Percentiles rank a stretch among this genome's conserved stretches.
Conservation (phyloP, 2,329 filamentous ascomycete species). For the Talaromyces sp. region DNA sequence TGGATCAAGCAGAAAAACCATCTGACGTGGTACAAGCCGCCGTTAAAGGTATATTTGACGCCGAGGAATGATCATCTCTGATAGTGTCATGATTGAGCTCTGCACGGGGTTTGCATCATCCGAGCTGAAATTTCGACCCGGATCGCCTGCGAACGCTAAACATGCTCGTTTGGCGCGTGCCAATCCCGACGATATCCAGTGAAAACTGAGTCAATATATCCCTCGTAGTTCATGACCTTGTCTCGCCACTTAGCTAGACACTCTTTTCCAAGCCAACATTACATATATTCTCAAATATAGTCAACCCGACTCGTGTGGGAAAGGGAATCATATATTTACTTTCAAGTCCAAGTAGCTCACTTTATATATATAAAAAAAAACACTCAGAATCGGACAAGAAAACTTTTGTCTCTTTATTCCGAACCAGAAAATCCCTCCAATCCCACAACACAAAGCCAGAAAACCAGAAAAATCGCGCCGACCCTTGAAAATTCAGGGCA, state of each 20-base stretch:
- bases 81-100: background rate
- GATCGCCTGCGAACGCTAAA: too few relatives aligned
- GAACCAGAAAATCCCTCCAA: background rate
- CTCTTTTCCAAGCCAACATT: too few relatives aligned
- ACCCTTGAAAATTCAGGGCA: background rate
- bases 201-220: too few relatives aligned
- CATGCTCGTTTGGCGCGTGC: too few relatives aligned
- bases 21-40: slow-evolving; percentile 42
- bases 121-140: too few relatives aligned
- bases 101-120: background rate
- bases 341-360: background rate
- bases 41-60: slow-evolving; percentile 38
- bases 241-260: too few relatives aligned
- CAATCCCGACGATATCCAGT: too few relatives aligned
- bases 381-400: background rate
- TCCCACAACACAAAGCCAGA: background rate
- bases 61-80: slow-evolving; percentile 18
- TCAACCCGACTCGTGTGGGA: background rate
- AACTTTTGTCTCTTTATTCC: background rate
- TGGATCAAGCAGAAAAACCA: slow-evolving; percentile 44
- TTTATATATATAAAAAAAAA: background rate
- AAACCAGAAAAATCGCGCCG: background rate
- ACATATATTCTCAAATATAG: too few relatives aligned
- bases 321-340: background rate
- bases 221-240: too few relatives aligned